Conservation (phyloP, 1,284 basidiomycete genomes). For the Apiotrichum laibachii region DNA sequence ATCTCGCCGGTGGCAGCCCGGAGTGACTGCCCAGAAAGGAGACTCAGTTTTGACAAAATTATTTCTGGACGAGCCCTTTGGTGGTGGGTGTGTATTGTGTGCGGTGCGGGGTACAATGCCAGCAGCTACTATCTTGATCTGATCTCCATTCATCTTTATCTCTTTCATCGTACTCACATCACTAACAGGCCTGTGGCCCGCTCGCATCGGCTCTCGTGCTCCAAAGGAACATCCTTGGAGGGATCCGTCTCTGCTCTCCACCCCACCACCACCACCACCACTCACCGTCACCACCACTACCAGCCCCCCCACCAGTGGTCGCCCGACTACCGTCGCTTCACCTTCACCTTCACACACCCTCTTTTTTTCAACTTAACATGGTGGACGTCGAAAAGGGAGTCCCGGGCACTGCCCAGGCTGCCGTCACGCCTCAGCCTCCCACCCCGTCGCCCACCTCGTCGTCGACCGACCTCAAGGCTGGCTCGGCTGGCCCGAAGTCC, state of each 20-base stretch:
- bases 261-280: not conserved
- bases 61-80: no score
- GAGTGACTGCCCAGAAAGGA: no score
- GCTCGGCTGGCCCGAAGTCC: not conserved
- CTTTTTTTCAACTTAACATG: not conserved
- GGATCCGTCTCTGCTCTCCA: not conserved
- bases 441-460: not conserved
- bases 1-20: no score
- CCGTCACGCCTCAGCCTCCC: not conserved
- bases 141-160: not conserved
- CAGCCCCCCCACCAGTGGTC: not conserved
- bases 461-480: not conserved
- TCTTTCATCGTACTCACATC: not conserved
- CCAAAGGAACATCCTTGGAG: not conserved
- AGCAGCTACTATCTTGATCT: no score
- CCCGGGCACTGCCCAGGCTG: not conserved
- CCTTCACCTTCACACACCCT: not conserved
- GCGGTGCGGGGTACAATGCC: no score
- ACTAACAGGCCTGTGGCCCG: not conserved
- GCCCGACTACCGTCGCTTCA: not conserved
- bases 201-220: conserved; percentile 1
- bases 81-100: no score
- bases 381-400: not conserved
- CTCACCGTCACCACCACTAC: not conserved
- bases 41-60: no score